A percentile compares a stretch with the other conserved stretches of the same genome.
phyloP scores from a whole-genome alignment of 177 flowering plant genomes.

The Vitis hybrid region DNA sequence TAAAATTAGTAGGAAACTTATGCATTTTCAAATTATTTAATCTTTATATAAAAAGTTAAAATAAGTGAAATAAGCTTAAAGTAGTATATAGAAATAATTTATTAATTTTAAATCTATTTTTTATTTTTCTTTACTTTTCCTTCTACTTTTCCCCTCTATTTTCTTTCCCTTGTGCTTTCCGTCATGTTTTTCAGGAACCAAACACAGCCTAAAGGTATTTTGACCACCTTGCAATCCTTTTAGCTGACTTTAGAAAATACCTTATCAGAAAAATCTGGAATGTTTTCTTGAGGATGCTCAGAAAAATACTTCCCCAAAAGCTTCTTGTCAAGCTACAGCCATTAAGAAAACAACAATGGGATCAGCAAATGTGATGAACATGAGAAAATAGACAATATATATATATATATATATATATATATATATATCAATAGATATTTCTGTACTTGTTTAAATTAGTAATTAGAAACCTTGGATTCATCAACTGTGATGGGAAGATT shows the following conservation, averaged over 20 bases:
- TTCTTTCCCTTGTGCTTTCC: too few relatives aligned
- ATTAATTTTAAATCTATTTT: too few relatives aligned
- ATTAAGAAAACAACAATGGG: constrained; percentile 7
- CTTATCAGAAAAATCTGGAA: constrained; percentile 94
- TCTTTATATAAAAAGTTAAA: too few relatives aligned
- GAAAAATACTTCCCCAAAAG: constrained; percentile 70
- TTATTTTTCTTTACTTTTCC: too few relatives aligned
- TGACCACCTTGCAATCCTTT: background rate
- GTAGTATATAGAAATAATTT: too few relatives aligned
- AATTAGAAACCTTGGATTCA: constrained; percentile 76
- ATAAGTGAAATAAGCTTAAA: too few relatives aligned
- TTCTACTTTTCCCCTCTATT: too few relatives aligned
- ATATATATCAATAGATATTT: background rate
- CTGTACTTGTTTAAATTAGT: background rate
- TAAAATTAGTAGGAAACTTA: too few relatives aligned
- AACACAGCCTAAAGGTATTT: background rate
- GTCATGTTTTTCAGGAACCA: background rate
- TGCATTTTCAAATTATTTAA: too few relatives aligned
- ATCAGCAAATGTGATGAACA: constrained; percentile 8
- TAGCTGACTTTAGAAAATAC: constrained; percentile 34
- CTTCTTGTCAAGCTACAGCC: constrained; percentile 75
- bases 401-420: background rate
- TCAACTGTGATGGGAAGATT: constrained; percentile 93
- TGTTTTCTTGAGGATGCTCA: constrained; percentile 63
- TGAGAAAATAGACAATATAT: background rate